These are phyloP conservation scores for Anastatica hierochuntica DNA, from an alignment of 345 rosid species.

Conservation along the genomic window DNA sequence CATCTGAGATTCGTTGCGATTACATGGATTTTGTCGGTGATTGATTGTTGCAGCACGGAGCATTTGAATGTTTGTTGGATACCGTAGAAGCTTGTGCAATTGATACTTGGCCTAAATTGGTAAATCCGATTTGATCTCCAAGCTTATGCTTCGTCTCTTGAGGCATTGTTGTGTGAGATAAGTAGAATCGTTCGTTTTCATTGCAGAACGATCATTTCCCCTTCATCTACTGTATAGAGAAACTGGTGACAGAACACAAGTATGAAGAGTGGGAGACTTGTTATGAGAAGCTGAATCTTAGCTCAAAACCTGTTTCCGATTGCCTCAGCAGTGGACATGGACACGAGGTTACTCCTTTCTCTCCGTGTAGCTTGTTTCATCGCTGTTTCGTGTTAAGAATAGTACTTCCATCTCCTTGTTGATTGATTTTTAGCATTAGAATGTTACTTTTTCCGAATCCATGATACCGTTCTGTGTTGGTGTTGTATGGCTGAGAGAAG, in stretches of 20 bases:
- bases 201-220: slow-evolving; percentile 72
- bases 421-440: not conserved
- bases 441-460: not conserved
- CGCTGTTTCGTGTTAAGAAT: not conserved
- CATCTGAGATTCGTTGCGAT: no score
- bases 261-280: slow-evolving; percentile 65
- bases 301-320: slow-evolving; percentile 42
- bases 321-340: slow-evolving; percentile 61
- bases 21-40: not conserved
- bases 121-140: slow-evolving; percentile 22
- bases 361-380: not conserved
- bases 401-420: not conserved
- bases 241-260: slow-evolving; percentile 40
- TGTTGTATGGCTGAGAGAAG: not conserved
- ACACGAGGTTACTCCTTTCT: slow-evolving; percentile 36
- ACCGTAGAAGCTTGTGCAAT: slow-evolving; percentile 89
- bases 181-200: not conserved
- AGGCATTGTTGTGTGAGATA: not conserved
- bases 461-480: not conserved
- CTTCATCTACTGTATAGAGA: slow-evolving; percentile 67
- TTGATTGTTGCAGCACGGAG: slow-evolving; percentile 63
- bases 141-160: not conserved
- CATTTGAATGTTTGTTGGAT: slow-evolving; percentile 66
- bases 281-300: slow-evolving; percentile 47
- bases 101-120: slow-evolving; percentile 65